Conservation (phyloP, 441 rosid genomes). For the Arabidopsis hybrid region DNA sequence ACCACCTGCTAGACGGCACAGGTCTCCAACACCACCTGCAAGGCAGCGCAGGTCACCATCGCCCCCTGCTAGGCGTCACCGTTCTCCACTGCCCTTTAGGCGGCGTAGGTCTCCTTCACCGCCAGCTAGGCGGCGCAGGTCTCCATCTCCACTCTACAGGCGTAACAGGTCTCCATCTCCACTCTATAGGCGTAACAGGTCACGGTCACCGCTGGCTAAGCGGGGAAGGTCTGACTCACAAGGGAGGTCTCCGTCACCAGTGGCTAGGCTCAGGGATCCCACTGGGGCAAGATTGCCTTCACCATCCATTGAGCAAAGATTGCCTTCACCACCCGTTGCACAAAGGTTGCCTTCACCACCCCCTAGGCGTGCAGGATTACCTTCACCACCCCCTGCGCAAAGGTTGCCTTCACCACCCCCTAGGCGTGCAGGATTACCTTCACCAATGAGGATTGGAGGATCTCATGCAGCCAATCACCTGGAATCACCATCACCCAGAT, state of each 20-base stretch:
- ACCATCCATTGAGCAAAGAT: conserved; percentile 39
- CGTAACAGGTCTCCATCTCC: conserved; percentile 49
- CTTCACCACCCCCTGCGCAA: neutral
- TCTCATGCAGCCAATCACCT: conserved; percentile 37
- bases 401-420: conserved; percentile 51
- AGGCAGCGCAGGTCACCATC: conserved; percentile 53
- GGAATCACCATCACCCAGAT: conserved; percentile 48
- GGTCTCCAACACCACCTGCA: conserved; percentile 48
- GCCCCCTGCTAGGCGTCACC: conserved; percentile 42
- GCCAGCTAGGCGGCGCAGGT: conserved; percentile 40
- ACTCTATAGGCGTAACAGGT: conserved; percentile 39
- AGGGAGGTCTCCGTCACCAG: conserved; percentile 50
- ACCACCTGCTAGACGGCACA: conserved; percentile 14
- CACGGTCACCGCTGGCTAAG: conserved; percentile 40
- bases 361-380: conserved; percentile 52
- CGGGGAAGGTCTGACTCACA: conserved; percentile 47
- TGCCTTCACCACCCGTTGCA: conserved; percentile 44
- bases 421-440: conserved; percentile 54
- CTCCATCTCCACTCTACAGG: conserved; percentile 42
- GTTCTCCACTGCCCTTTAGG: conserved; percentile 40
- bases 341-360: conserved; percentile 46
- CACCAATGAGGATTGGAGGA: conserved; percentile 46
- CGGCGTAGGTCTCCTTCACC: conserved; percentile 57
- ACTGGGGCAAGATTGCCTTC: conserved; percentile 56
- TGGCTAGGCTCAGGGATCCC: conserved; percentile 48